Evolutionary conservation across 2,329 filamentous ascomycete species (phyloP).

Genomic region (Beauveria bassiana): DNA sequence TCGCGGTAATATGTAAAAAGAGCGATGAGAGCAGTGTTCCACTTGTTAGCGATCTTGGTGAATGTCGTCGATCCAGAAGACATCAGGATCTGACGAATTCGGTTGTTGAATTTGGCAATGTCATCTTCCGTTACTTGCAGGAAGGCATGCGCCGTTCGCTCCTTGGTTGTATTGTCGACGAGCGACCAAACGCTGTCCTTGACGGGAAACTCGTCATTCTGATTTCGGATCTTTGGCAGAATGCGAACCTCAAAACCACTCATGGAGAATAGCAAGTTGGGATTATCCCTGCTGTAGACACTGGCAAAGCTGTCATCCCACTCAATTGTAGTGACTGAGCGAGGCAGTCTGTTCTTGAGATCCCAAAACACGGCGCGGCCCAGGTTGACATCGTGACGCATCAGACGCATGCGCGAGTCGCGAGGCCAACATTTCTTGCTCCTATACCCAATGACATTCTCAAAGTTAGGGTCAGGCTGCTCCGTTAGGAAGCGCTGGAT

Average conservation of each 20-base stretch:
- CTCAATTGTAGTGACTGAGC: conserved; percentile 93
- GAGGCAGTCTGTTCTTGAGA: conserved; percentile 88
- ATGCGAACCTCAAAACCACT: conserved; percentile 96
- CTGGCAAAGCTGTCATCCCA: conserved; percentile 99
- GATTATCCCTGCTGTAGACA: conserved; percentile 96
- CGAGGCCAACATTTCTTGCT: conserved; percentile 99
- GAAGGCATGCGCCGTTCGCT: conserved; percentile 95
- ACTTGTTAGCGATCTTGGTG: conserved; percentile 99
- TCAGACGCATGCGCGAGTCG: conserved; percentile 94
- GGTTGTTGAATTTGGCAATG: conserved; percentile 98
- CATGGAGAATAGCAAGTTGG: conserved; percentile 96
- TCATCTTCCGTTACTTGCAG: conserved; percentile 96
- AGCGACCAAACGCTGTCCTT: conserved; percentile 99
- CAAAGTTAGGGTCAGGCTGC: conserved; percentile 96
- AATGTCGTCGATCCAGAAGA: conserved; percentile 98
- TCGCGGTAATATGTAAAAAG: conserved; percentile 98
- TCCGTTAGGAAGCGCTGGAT: conserved; percentile 98
- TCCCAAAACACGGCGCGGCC: conserved; percentile 99
- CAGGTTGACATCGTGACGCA: conserved; percentile 97
- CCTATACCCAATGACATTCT: conserved; percentile 97
- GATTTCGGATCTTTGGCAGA: conserved; percentile 86
- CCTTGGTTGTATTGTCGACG: conserved; percentile 92
- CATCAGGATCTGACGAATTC: conserved; percentile 97
- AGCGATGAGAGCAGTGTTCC: conserved; percentile 96
- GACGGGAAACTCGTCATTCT: conserved; percentile 92